phyloP scores from a whole-genome alignment of 2,329 filamentous ascomycete species.

The Neoascochyta sp. region DNA sequence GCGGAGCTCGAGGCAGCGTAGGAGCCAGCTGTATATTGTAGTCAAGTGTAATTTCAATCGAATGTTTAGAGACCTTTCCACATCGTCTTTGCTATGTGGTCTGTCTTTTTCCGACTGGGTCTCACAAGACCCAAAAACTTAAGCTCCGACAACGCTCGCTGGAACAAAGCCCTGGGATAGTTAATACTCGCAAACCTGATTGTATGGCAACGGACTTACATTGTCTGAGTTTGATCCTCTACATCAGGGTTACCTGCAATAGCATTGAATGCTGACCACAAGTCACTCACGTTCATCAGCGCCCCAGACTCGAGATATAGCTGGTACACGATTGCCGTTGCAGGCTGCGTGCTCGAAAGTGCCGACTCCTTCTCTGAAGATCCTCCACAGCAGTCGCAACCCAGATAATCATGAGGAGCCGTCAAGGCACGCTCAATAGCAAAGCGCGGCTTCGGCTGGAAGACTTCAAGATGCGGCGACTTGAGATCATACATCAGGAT shows the following conservation, averaged over 20 bases:
- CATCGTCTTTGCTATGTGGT: constrained; percentile 80
- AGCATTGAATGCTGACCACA: constrained; percentile 73
- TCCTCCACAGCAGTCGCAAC: constrained; percentile 63
- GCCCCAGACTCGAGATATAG: constrained; percentile 73
- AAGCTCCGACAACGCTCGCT: constrained; percentile 78
- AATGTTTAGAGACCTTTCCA: constrained; percentile 67
- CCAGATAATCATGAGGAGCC: constrained; percentile 72
- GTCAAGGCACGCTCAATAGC: constrained; percentile 69
- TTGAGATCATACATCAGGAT: constrained; percentile 71
- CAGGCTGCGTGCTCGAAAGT: constrained; percentile 60
- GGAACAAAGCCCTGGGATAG: constrained; percentile 64
- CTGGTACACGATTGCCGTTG: constrained; percentile 71
- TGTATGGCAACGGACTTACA: constrained; percentile 29
- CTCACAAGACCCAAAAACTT: constrained; percentile 84
- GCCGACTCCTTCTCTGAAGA: constrained; percentile 40
- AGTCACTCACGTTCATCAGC: constrained; percentile 73
- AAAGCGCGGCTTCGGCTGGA: constrained; percentile 67
- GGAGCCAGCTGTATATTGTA: not conserved
- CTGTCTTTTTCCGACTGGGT: constrained; percentile 82
- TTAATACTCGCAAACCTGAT: not conserved
- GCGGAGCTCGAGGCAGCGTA: no score
- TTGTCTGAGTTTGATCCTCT: constrained; percentile 47
- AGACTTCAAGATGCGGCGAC: constrained; percentile 67
- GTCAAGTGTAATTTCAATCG: constrained; percentile 2
- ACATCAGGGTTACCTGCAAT: constrained; percentile 53